Evolutionary conservation across 148 eudicot species (phyloP), one percentile per base, ranked within the genome.

Genomic region (Rhododendron mucronatum): DNA sequence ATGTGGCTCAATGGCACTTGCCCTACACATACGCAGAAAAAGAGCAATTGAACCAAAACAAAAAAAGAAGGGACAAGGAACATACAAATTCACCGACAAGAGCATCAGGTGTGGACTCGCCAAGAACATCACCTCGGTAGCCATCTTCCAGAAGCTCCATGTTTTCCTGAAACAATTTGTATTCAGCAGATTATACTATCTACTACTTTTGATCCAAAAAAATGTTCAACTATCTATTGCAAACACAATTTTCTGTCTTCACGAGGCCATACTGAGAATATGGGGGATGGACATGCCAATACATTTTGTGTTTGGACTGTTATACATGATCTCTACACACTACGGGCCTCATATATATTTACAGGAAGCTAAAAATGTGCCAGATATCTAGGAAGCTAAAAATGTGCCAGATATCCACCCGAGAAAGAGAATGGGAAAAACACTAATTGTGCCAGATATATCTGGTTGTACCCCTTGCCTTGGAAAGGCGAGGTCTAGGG

Each of bases 51-150:
- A 71, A 71, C 35, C 37, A 82, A 55, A 71, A 20, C 63, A 10
- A 47, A 50, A 78, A 30, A 30, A 30, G 55, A 26, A 78, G 55
- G 80, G 67, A 67, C 44, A 23, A 55, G 85, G 85, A 80, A 91
- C 98, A 80, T 96, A 96, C 99, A 93, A 97, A 95, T 91, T 97
- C 98, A 86, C 87, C 91, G 88, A 97, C 95, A 87, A 97, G 88
- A 83, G 88, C 95, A 91, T 97, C 99, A 85, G 98, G 98, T 44
- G 99, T 97, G 59, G 95, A 91, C 89, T 97, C 98, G 73, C 98
- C 99, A 83, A 97, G 89, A 84, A 95, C 92, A 89, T 95, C 99
- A 80, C 91, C 94, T 88, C 90, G 89, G 87, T 95, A 97, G 84
- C 98, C 98, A 91, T 93, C 99, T 85, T 87, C 95, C 88, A 90